Base-by-base conservation (phyloP, 352 stramenopile genomes). In the Peronospora belbahrii region DNA sequence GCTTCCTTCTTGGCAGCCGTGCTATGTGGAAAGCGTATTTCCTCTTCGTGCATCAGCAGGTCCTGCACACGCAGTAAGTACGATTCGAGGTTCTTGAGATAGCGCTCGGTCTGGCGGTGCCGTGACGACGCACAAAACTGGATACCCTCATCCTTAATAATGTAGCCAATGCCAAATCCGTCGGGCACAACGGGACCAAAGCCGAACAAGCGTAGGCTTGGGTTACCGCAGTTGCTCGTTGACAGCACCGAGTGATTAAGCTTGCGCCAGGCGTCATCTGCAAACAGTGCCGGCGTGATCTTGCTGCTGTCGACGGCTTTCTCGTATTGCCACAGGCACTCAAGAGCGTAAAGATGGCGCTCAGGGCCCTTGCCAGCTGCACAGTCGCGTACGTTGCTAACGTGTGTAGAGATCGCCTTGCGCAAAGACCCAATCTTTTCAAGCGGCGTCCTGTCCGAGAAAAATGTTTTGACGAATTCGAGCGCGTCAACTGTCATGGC, bases 101-200 rank as follows among this genome's bases (percentile, higher is more conserved):
- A 93, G n/a, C 81, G 76, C 42, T 76, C 65, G 2, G 81, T 93
- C 47, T 90, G 81, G 18, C 81, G 75, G 53, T 93, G 81, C 44
- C 85, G 83, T 23, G 75, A 90, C 17, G 73, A 81, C 13, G 77
- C 81, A 45, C 81, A 93, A 56, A 93, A 83, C 59, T 96, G 81
- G 39, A 97, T 80, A 49, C 85, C 80, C 52, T 94, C 69, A 52
- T 97, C 91, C 59, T 97, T 97, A 66, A 98, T 98, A 48, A 98
- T 97, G 72, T 98, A 98, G 37, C 95, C 95, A 40, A 98, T 96
- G 41, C 94, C 94, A 67, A 97, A 97, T 24, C 95, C 95, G 56
- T 98, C 88, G 9, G 82, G 64, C 36, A 97, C 89, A 15, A 97
- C 88, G 0, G 89, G 87, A 6, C 88, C 89, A 62, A 97, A 97